phyloP scores from a whole-genome alignment of 2,329 filamentous ascomycete species.

The Camptophora hylomeconis region DNA sequence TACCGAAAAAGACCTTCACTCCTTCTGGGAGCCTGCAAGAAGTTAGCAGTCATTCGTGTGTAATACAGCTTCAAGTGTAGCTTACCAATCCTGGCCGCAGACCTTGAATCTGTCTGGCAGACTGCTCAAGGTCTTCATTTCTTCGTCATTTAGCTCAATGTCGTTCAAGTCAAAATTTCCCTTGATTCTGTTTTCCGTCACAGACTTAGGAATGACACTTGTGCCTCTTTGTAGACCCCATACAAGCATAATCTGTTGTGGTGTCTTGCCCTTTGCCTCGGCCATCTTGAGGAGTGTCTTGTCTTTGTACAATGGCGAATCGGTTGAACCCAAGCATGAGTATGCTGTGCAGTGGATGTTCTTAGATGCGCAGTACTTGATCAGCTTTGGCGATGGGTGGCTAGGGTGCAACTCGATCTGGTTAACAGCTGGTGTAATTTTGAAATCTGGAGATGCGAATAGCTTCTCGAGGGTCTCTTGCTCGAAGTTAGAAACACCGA shows the following conservation, averaged over 20 bases:
- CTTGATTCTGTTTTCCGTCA: conserved; percentile 60
- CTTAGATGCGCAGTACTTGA: conserved; percentile 59
- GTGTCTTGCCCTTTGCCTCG: conserved; percentile 17
- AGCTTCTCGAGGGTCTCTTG: conserved; percentile 70
- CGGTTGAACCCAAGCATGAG: conserved; percentile 58
- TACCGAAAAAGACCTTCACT: conserved; percentile 56
- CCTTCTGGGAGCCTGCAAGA: conserved; percentile 29
- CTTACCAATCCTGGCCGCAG: conserved; percentile 61
- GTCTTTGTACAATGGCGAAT: conserved; percentile 54
- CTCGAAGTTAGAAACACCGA: conserved; percentile 77
- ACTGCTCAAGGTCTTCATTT: conserved; percentile 54
- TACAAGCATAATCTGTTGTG: conserved; percentile 61
- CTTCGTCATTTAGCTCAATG: conserved; percentile 59
- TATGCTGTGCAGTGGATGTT: conserved; percentile 55
- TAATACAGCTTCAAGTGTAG: no score
- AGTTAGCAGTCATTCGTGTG: no score
- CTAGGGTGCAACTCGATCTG: conserved; percentile 66
- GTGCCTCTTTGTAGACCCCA: conserved; percentile 75
- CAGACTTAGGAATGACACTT: conserved; percentile 76
- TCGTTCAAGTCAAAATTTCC: conserved; percentile 65
- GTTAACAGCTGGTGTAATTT: conserved; percentile 58
- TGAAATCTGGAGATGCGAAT: conserved; percentile 50
- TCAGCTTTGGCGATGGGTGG: conserved; percentile 67
- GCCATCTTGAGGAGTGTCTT: conserved; percentile 15
- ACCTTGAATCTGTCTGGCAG: conserved; percentile 72